Conservation (phyloP, 2,329 filamentous ascomycete species). For the Purpureocillium takamizusanense region DNA sequence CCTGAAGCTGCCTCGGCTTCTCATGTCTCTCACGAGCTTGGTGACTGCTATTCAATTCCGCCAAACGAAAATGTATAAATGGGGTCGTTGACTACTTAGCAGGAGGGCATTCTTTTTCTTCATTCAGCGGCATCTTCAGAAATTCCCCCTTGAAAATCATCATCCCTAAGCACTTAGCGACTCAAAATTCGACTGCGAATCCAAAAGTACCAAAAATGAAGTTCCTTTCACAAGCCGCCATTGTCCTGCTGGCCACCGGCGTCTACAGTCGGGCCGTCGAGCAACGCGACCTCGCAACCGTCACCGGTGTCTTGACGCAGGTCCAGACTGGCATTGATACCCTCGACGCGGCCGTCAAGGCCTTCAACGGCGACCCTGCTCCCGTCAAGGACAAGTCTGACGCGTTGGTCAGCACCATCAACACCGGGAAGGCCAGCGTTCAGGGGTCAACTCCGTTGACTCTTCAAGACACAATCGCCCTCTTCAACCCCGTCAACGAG, state of each 20-base stretch:
- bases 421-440: background rate
- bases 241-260: conserved; percentile 1
- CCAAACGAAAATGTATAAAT: too few species aligned
- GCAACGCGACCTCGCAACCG: background rate
- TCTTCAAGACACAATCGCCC: background rate
- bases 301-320: background rate
- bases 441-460: background rate
- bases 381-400: background rate
- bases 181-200: too few species aligned
- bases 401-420: conserved; percentile 1
- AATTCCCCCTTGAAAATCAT: too few species aligned
- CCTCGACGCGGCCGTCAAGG: conserved; percentile 1
- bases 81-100: too few species aligned
- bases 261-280: background rate
- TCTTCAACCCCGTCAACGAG: background rate
- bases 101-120: too few species aligned
- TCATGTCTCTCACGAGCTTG: too few species aligned
- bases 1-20: too few species aligned
- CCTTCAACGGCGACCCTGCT: background rate
- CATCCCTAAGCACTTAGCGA: too few species aligned
- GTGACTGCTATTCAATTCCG: too few species aligned
- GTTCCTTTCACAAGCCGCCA: background rate
- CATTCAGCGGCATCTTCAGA: too few species aligned
- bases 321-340: conserved; percentile 1
- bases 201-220: conserved; percentile 2